Conservation (phyloP, 495 filamentous ascomycete genomes). For the Xylaria bambusicola region DNA sequence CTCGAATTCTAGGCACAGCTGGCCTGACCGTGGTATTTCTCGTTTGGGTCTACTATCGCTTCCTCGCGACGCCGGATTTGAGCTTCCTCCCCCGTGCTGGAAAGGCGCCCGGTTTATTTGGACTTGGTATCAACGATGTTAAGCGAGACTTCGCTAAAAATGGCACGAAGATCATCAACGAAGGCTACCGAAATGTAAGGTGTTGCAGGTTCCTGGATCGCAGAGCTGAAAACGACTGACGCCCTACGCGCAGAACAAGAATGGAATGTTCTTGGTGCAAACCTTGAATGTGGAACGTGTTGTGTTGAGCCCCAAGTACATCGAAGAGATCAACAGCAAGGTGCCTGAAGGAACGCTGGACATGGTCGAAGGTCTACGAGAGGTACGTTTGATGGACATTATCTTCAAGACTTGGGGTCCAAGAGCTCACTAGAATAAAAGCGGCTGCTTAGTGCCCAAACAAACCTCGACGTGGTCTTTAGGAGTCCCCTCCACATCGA, state of each 20-base stretch:
- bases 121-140: slow-evolving; percentile 19
- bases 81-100: slow-evolving; percentile 19
- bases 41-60: slow-evolving; percentile 14
- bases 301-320: slow-evolving; percentile 25
- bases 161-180: slow-evolving; percentile 22
- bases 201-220: neutral
- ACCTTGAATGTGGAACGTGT: slow-evolving; percentile 23
- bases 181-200: slow-evolving; percentile 19
- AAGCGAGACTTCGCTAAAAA: slow-evolving; percentile 24
- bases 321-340: slow-evolving; percentile 24
- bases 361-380: slow-evolving; percentile 23
- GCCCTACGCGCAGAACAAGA: slow-evolving; percentile 12
- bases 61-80: slow-evolving; percentile 11
- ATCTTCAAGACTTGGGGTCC: neutral
- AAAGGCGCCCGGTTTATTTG: slow-evolving; percentile 17
- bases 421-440: slow-evolving; percentile 7
- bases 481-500: slow-evolving; percentile 22
- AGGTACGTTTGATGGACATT: neutral
- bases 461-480: slow-evolving; percentile 24
- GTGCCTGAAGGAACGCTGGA: slow-evolving; percentile 20
- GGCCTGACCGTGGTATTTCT: slow-evolving; percentile 16
- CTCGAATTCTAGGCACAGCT: slow-evolving; percentile 8
- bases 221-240: neutral
- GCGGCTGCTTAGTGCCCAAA: slow-evolving; percentile 20
- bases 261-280: slow-evolving; percentile 23